Percentiles rank a stretch among this genome's conserved stretches.
Conservation (phyloP, 2,329 filamentous ascomycete species). For the Orbilia brochopaga region DNA sequence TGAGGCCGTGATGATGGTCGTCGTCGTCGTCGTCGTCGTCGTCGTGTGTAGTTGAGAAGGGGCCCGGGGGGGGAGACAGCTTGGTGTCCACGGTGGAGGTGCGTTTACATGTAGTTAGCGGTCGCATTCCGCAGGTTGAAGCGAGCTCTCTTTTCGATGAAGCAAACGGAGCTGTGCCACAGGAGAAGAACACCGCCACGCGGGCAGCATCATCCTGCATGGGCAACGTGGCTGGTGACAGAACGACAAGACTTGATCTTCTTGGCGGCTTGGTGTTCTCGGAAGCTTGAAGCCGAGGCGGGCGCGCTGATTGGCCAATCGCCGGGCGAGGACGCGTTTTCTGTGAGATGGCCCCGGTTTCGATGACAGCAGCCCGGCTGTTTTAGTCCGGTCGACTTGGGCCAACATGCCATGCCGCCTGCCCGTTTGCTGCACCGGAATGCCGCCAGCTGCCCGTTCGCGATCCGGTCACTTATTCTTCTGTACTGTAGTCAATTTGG, state of each 20-base stretch:
- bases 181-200: background rate
- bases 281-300: background rate
- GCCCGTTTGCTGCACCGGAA: too few species aligned
- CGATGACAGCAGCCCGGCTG: too few species aligned
- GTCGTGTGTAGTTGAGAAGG: background rate
- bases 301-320: background rate
- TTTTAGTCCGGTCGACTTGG: too few species aligned
- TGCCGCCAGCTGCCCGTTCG: too few species aligned
- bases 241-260: background rate
- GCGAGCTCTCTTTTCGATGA: background rate
- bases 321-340: background rate
- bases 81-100: slow-evolving; percentile 6
- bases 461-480: too few species aligned
- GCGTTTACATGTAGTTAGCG: too few species aligned
- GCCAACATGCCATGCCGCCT: too few species aligned
- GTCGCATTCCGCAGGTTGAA: slow-evolving; percentile 6
- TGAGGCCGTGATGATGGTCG: too few species aligned
- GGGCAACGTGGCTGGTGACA: background rate
- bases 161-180: background rate
- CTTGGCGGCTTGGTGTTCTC: background rate
- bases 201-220: too few species aligned
- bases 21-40: background rate
- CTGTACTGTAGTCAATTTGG: too few species aligned
- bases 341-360: too few species aligned
- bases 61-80: background rate